These are phyloP conservation scores for Coemansia sp. DNA, from an alignment of 192 early-diverging fungal genomes.

Conservation along the genomic window DNA sequence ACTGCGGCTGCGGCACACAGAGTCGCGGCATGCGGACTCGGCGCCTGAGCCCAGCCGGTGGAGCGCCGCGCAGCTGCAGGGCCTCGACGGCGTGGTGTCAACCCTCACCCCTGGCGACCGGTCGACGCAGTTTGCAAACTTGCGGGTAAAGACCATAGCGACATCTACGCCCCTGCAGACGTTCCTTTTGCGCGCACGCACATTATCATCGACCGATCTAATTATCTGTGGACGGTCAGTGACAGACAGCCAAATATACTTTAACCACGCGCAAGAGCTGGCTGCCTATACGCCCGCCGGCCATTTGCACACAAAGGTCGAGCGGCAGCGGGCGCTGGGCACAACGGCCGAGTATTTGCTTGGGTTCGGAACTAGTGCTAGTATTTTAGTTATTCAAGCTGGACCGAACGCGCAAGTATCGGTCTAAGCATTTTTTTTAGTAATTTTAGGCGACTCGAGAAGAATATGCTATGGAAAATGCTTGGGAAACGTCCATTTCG, in stretches of 20 bases:
- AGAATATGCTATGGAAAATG: slow-evolving; percentile 45
- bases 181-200: slow-evolving; percentile 29
- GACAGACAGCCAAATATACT: slow-evolving; percentile 22
- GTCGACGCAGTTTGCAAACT: slow-evolving; percentile 34
- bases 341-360: slow-evolving; percentile 41
- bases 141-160: slow-evolving; percentile 33
- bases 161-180: slow-evolving; percentile 48
- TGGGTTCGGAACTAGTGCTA: slow-evolving; percentile 46
- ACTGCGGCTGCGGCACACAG: slow-evolving; percentile 26
- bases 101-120: slow-evolving; percentile 17
- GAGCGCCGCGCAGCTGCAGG: neutral
- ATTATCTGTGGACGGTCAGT: slow-evolving; percentile 45
- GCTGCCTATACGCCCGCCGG: slow-evolving; percentile 13
- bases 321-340: slow-evolving; percentile 43
- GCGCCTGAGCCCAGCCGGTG: neutral
- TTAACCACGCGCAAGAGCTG: slow-evolving; percentile 31
- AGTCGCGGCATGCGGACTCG: neutral
- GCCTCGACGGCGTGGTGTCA: neutral
- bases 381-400: slow-evolving; percentile 55
- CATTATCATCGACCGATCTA: slow-evolving; percentile 19
- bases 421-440: neutral
- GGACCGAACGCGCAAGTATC: neutral
- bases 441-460: slow-evolving; percentile 26
- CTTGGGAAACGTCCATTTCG: slow-evolving; percentile 33
- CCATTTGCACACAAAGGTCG: slow-evolving; percentile 26